Evolutionary conservation across 176 grass and related monocot species (phyloP), one percentile per base, ranked within the genome.

Genomic region (Oryza longistaminata): DNA sequence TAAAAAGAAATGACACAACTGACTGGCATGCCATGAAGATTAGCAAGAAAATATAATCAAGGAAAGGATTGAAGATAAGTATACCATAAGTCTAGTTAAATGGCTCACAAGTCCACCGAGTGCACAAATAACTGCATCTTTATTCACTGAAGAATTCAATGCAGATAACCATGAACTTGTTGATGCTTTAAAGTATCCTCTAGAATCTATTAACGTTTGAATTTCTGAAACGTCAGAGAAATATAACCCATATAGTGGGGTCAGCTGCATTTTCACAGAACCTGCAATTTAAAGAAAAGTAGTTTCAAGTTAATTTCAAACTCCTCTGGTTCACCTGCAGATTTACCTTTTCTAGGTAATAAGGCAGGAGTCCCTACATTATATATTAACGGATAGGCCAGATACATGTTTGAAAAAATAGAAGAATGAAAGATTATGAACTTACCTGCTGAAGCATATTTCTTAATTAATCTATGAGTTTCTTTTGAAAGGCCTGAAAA

Each of bases 71-170:
- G 39, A 19, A 78, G 42, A 55, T 55, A 84, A 25, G 14, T 88
- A 73, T 87, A 98, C 96, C 96, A 98, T 95, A 78, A 98, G 83
- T 74, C 96, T 95, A 80, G 83, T 88, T 74, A 95, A 82, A 78
- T 98, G 96, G 67, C 76, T 61, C 85, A 95, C 87, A 87, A 98
- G 93, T 86, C 87, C 88, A 45, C 96, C 89, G 77, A 98, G 93
- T 42, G 93, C 91, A 75, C 85, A 95, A 37, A 98, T 58, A 93
- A 81, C 69, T 25, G 91, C 72, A 83, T 93, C 85, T 88, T 49
- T 74, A 84, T 95, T 88, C 29, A n/a, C 68, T 37, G 80, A 82
- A 90, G 62, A 81, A 67, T 92, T 88, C 70, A 93, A 90, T 45
- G 88, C 83, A 79, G 82, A 90, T 90, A 81, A 83, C 96, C 91